Evolutionary conservation across 2,329 filamentous ascomycete genomes (phyloP).

Genomic region (Karstenula rhodostoma): DNA sequence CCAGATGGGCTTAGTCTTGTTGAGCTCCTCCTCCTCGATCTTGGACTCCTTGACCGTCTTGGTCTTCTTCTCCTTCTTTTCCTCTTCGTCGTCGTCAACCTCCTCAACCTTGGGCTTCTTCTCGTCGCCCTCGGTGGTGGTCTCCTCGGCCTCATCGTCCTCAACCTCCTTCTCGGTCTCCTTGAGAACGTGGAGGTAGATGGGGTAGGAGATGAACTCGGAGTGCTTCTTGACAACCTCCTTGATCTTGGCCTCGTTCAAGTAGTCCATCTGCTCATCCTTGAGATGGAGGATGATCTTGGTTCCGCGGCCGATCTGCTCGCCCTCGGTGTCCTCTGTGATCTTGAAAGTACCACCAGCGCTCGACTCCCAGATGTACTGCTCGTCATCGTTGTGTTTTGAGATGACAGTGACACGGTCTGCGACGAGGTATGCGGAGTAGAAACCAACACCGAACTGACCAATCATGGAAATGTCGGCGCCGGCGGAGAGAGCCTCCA

Average conservation of each 20-base stretch:
- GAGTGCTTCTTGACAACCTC: constrained; percentile 99
- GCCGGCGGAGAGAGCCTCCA: constrained; percentile 98
- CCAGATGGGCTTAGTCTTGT: constrained; percentile 99
- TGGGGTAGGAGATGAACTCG: constrained; percentile 99
- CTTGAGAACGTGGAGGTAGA: constrained; percentile 99
- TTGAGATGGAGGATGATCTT: constrained; percentile 99
- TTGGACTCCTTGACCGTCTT: constrained; percentile 99
- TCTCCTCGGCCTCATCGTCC: constrained; percentile 83
- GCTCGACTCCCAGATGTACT: constrained; percentile 99
- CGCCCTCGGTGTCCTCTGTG: constrained; percentile 85
- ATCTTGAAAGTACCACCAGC: constrained; percentile 98
- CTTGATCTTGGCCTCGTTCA: constrained; percentile 99
- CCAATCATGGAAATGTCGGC: constrained; percentile 99
- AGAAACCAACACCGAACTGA: constrained; percentile 99
- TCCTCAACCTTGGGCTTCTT: constrained; percentile 98
- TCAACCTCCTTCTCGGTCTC: constrained; percentile 99
- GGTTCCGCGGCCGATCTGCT: constrained; percentile 90
- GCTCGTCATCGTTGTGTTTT: constrained; percentile 99
- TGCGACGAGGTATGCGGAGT: constrained; percentile 99
- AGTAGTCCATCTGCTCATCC: constrained; percentile 98
- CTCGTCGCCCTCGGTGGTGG: constrained; percentile 70
- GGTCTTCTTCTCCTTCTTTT: constrained; percentile 93
- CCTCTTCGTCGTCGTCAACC: constrained; percentile 83
- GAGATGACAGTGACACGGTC: constrained; percentile 95
- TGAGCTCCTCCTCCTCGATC: constrained; percentile 99